Evolutionary conservation across 2,329 filamentous ascomycete species (phyloP).

Genomic region (Xylaria polymorpha): DNA sequence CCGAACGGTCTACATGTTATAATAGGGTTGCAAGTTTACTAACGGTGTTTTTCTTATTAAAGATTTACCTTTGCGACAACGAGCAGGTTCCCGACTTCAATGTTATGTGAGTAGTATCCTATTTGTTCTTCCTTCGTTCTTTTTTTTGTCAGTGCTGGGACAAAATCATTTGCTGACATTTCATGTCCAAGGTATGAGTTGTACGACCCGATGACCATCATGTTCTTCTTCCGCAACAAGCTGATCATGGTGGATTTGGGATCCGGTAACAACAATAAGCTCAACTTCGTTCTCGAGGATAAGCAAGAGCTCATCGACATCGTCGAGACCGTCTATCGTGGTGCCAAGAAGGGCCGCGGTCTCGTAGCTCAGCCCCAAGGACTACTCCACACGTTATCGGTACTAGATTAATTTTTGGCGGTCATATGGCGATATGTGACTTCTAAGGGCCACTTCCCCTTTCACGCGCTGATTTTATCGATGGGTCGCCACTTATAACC

Average conservation of each 20-base stretch:
- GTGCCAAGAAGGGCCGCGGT: constrained; percentile 98
- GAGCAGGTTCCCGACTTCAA: constrained; percentile 94
- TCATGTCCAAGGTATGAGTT: constrained; percentile 70
- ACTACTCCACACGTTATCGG: constrained; percentile 55
- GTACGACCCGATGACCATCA: constrained; percentile 92
- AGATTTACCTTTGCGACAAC: constrained; percentile 92
- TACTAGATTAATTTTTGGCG: constrained; percentile 42
- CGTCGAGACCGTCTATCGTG: constrained; percentile 95
- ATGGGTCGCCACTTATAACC: background rate
- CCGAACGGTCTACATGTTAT: background rate
- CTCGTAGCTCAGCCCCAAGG: constrained; percentile 96
- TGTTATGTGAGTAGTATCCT: constrained; percentile 69
- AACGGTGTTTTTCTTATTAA: background rate
- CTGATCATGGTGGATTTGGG: constrained; percentile 99
- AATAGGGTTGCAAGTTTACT: background rate
- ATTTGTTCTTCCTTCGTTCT: background rate
- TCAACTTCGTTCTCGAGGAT: constrained; percentile 96
- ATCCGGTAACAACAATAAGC: constrained; percentile 98
- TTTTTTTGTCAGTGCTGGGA: background rate
- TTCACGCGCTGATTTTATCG: background rate
- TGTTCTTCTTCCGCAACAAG: constrained; percentile 99
- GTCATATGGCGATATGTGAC: background rate
- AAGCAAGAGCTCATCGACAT: constrained; percentile 99
- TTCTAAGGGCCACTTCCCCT: background rate
- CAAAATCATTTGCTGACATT: constrained; percentile 12